These are phyloP conservation scores for Capsicum rhomboideum DNA, from an alignment of 257 asterid species.

Conservation along the genomic window DNA sequence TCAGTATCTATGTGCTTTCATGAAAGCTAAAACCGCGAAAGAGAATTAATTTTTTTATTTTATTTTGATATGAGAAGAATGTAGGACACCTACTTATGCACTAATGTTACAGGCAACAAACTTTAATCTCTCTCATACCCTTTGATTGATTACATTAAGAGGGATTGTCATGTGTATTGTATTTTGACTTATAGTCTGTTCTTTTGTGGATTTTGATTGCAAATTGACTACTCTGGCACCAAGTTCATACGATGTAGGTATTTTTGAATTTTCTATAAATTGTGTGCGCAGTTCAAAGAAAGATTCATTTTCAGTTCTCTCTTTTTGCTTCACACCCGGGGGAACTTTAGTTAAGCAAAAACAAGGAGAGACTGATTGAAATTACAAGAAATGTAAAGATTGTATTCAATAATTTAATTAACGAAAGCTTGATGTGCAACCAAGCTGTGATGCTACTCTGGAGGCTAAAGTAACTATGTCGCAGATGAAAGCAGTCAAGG, in stretches of 20 bases:
- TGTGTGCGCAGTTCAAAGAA: background rate
- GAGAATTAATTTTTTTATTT: too few species aligned
- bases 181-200: too few species aligned
- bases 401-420: constrained; percentile 48
- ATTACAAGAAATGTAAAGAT: constrained; percentile 48
- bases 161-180: too few species aligned
- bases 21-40: too few species aligned
- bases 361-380: constrained; percentile 40
- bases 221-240: background rate
- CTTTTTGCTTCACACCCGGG: constrained; percentile 47
- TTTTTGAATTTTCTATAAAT: background rate
- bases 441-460: constrained; percentile 86
- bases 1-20: background rate
- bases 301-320: background rate
- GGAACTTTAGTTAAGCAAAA: constrained; percentile 45
- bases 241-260: background rate
- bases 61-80: too few species aligned
- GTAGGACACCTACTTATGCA: too few species aligned
- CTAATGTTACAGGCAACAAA: too few species aligned
- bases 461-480: constrained; percentile 66
- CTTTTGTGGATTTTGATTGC: too few species aligned
- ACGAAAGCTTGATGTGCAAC: constrained; percentile 66
- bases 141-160: too few species aligned
- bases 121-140: too few species aligned
- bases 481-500: constrained; percentile 52